Evolutionary conservation across 2,329 filamentous ascomycete species (phyloP), one percentile per base, ranked within the genome.

Genomic region (Calonectria ilicicola): DNA sequence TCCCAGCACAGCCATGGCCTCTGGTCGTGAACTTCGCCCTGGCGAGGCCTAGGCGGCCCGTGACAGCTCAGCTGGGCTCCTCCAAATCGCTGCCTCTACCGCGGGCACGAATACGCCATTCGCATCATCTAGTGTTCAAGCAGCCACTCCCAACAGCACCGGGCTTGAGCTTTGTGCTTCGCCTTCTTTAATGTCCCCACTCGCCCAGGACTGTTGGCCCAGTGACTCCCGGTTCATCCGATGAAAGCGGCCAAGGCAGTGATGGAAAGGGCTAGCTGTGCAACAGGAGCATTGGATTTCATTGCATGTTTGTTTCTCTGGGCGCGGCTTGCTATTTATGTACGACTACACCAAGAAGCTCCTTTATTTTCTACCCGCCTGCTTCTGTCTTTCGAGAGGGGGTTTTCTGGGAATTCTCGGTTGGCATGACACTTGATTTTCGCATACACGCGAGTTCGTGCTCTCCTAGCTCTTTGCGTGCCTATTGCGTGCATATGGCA

Each of bases 1-100:
- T 42, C 83, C 86, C 29, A 80, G 82, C 69, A 83, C 86, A 17
- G 88, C 85, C 72, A 82, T 87, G 79, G 86, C 88, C 32, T 86
- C 87, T 27, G 91, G 92, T 72, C 91, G 93, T 75, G 89, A 92
- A 69, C 69, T 87, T 73, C 87, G 86, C 77, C 83, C 84, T 72
- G 83, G 83, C 76, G 85, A 86, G 69, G 81, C 85, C 73, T 86
- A 86, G 83, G 80, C 74, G 72, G 81, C 79, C 79, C 79, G 76
- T 74, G 76, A 78, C 65, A 78, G 76, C 72, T 80, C 74, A 27
- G 69, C 72, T 66, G 75, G 77, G 70, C 72, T 77, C 66, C 74
- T 80, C 58, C 62, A 60, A 67, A 40, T 49, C 27, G 27, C 60
- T 19, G 51, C 56, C 26, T 60, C 63, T 23, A 23, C 71, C 26